phyloP scores from a whole-genome alignment of 1,284 basidiomycete genomes.

The Afroboletus lepidellus region DNA sequence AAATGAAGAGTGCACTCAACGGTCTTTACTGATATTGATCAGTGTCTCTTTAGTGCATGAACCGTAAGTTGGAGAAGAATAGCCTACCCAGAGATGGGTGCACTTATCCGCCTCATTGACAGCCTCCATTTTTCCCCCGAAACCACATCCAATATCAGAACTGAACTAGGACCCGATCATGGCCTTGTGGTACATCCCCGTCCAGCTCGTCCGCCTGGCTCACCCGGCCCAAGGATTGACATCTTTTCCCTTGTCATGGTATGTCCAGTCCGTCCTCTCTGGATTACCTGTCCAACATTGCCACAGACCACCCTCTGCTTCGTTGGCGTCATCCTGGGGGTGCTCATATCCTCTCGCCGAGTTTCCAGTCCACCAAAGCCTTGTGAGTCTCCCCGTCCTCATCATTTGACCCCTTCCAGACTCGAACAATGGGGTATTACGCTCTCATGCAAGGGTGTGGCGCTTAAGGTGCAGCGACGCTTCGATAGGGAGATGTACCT shows the following conservation, averaged over 20 bases:
- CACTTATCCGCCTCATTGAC: too few relatives aligned
- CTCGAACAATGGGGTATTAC: constrained; percentile 54
- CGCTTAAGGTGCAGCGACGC: constrained; percentile 58
- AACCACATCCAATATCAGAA: not conserved
- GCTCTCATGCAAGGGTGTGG: constrained; percentile 55
- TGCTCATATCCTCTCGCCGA: constrained; percentile 40
- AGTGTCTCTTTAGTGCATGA: too few relatives aligned
- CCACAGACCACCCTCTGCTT: constrained; percentile 45
- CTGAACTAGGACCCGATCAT: constrained; percentile 11
- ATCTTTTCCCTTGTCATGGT: constrained; percentile 40
- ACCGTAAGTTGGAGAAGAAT: too few relatives aligned
- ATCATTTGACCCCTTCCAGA: not conserved
- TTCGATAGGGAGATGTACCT: constrained; percentile 63
- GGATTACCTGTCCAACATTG: too few relatives aligned
- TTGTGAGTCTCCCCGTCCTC: constrained; percentile 33
- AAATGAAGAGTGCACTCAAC: too few relatives aligned
- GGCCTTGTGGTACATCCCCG: constrained; percentile 24
- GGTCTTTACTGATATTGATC: too few relatives aligned
- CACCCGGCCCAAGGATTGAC: constrained; percentile 36
- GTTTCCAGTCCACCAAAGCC: constrained; percentile 46
- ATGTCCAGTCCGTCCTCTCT: constrained; percentile 2
- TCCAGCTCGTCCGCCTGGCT: not conserved
- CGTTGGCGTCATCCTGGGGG: constrained; percentile 42
- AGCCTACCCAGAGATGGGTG: too few relatives aligned
- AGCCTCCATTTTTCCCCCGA: not conserved